Percentiles rank a stretch among this genome's conserved stretches.
Conservation (phyloP, 2,329 filamentous ascomycete species). For the Simplicillium sp. region DNA sequence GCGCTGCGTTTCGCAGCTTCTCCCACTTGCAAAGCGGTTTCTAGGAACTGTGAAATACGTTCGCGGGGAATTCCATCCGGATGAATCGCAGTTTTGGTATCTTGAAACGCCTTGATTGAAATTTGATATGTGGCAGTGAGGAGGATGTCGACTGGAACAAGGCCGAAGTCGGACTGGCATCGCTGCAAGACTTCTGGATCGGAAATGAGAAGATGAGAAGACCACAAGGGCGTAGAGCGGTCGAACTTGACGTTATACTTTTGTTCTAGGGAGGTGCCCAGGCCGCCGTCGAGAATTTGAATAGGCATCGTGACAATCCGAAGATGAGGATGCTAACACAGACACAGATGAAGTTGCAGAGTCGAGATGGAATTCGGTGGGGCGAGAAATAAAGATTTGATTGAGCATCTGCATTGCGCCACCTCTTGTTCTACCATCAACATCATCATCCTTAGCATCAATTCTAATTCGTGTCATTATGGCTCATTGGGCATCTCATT, state of each 20-base stretch:
- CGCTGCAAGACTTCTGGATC: conserved; percentile 38
- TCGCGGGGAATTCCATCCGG: conserved; percentile 31
- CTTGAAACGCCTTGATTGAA: conserved; percentile 44
- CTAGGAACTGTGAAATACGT: conserved; percentile 30
- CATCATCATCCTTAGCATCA: too few relatives aligned
- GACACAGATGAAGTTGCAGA: too few relatives aligned
- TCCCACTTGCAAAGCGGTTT: conserved; percentile 34
- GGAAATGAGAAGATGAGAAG: conserved; percentile 53
- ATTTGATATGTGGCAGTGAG: conserved; percentile 61
- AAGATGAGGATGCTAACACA: too few relatives aligned
- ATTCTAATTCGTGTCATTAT: too few relatives aligned
- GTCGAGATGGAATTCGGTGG: too few relatives aligned
- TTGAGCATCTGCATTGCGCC: too few relatives aligned
- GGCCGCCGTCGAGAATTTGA: conserved; percentile 52
- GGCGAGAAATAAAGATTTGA: too few relatives aligned
- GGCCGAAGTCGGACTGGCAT: conserved; percentile 47
- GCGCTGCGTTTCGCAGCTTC: conserved; percentile 19
- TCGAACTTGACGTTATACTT: conserved; percentile 43
- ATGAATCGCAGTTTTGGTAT: conserved; percentile 31
- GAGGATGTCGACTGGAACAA: conserved; percentile 50
- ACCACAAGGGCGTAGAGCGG: conserved; percentile 52
- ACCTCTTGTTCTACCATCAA: too few relatives aligned
- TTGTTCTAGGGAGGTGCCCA: conserved; percentile 57
- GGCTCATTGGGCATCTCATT: too few relatives aligned
- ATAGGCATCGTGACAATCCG: too few relatives aligned